Conservation (phyloP, 768 basidiomycete genomes). For the Tricholoma bakamatsutake region DNA sequence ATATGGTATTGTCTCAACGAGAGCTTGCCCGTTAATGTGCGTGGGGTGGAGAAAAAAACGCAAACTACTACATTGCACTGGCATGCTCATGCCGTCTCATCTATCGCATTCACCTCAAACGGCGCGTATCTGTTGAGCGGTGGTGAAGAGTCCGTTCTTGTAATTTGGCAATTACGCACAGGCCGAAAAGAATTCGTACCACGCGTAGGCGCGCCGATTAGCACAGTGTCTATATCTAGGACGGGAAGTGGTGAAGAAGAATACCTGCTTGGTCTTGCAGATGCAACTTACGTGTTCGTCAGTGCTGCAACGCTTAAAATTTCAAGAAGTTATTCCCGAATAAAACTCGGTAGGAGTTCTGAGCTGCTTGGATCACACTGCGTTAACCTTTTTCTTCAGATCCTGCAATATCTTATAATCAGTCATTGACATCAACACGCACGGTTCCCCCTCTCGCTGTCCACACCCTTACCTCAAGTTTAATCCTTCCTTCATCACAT, state of each 20-base stretch:
- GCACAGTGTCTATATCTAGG: conserved; percentile 56
- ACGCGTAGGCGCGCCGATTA: conserved; percentile 83
- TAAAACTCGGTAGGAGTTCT: conserved; percentile 62
- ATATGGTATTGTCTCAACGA: conserved; percentile 91
- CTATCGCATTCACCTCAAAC: conserved; percentile 81
- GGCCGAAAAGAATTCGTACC: conserved; percentile 91
- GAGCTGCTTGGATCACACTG: background rate
- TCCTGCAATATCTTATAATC: conserved; percentile 22
- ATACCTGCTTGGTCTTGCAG: conserved; percentile 76
- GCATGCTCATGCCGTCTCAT: conserved; percentile 93
- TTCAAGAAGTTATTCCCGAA: conserved; percentile 63
- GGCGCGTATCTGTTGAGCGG: conserved; percentile 92
- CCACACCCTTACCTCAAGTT: conserved; percentile 64
- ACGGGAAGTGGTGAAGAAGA: conserved; percentile 64
- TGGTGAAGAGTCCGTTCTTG: conserved; percentile 94
- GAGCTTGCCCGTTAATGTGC: conserved; percentile 39
- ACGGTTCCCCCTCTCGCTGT: conserved; percentile 61
- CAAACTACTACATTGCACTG: conserved; percentile 89
- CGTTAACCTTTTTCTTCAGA: conserved; percentile 17
- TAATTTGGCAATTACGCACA: conserved; percentile 91
- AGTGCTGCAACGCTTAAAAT: conserved; percentile 68
- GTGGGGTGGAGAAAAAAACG: conserved; percentile 69
- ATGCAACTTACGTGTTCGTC: conserved; percentile 77
- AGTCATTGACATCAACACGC: conserved; percentile 34
- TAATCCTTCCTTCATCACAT: conserved; percentile 90